Conservation (phyloP, 257 asterid genomes). For the Forsythia suspensa region DNA sequence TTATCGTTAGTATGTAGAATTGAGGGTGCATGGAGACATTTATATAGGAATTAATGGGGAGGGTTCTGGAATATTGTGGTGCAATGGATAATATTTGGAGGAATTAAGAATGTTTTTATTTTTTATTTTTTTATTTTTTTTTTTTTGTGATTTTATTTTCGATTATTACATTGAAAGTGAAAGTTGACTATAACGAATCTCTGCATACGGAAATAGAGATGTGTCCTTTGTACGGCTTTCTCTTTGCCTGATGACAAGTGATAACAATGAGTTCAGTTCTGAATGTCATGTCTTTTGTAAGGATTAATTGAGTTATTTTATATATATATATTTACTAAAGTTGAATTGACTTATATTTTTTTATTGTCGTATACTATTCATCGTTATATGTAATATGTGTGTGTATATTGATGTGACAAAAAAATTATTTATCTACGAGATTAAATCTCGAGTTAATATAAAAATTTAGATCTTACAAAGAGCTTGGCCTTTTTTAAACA, state of each 20-base stretch:
- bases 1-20: not conserved
- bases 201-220: slow-evolving; percentile 31
- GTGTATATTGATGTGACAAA: too few relatives aligned
- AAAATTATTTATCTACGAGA: too few relatives aligned
- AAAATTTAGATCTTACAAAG: too few relatives aligned
- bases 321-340: too few relatives aligned
- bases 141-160: not conserved
- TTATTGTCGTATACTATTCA: too few relatives aligned
- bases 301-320: too few relatives aligned
- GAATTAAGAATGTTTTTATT: not conserved
- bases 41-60: not conserved
- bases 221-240: slow-evolving; percentile 39
- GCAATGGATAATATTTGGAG: not conserved
- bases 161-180: slow-evolving; percentile 17
- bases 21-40: not conserved
- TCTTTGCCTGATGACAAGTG: not conserved
- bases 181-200: slow-evolving; percentile 45
- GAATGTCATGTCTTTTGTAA: not conserved
- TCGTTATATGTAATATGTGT: too few relatives aligned
- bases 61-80: slow-evolving; percentile 3
- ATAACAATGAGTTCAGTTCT: too few relatives aligned
- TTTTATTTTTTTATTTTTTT: too few relatives aligned
- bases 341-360: too few relatives aligned
- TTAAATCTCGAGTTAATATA: too few relatives aligned
- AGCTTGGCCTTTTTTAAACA: too few relatives aligned